Percentiles rank a stretch among this genome's conserved stretches.
These are phyloP conservation scores for Haplosporangium gracile DNA, from an alignment of 192 early-diverging fungal genomes.

Conservation along the genomic window DNA sequence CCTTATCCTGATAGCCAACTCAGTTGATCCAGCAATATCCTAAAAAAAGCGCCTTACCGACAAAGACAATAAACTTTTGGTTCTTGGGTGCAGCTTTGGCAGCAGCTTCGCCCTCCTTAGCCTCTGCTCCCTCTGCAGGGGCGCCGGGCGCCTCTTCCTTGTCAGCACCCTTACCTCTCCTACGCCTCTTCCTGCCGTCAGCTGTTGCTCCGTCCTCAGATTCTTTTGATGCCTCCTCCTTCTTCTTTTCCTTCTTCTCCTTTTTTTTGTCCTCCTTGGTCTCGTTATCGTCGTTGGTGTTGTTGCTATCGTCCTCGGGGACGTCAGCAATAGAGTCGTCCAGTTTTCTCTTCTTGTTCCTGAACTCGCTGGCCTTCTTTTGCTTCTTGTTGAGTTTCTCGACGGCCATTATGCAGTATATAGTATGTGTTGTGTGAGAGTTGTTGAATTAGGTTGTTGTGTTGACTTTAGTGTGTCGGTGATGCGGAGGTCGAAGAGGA, in stretches of 20 bases:
- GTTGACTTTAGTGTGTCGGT: too few relatives aligned
- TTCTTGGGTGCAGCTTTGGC: slow-evolving; percentile 45
- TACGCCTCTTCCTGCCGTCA: slow-evolving; percentile 45
- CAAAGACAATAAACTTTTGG: slow-evolving; percentile 56
- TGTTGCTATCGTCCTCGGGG: slow-evolving; percentile 36
- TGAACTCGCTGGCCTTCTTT: slow-evolving; percentile 62
- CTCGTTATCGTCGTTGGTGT: slow-evolving; percentile 12
- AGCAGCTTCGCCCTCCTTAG: background rate
- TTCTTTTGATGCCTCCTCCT: background rate
- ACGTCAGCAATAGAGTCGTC: slow-evolving; percentile 50
- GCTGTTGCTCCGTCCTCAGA: slow-evolving; percentile 7
- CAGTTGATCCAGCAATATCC: background rate
- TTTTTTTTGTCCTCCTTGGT: slow-evolving; percentile 7
- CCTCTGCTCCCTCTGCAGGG: slow-evolving; percentile 12
- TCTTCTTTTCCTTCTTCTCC: background rate
- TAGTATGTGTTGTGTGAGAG: background rate
- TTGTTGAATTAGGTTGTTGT: background rate
- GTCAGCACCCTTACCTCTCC: slow-evolving; percentile 44
- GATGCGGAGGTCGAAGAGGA: too few relatives aligned
- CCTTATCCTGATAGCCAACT: too few relatives aligned
- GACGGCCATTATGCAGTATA: slow-evolving; percentile 9
- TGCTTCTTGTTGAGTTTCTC: slow-evolving; percentile 67
- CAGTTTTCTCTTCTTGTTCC: slow-evolving; percentile 61
- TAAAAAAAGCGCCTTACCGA: slow-evolving; percentile 12
- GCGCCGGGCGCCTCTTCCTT: slow-evolving; percentile 25